Conservation (phyloP, 208 protist species). For the Phytomonas sp. region DNA sequence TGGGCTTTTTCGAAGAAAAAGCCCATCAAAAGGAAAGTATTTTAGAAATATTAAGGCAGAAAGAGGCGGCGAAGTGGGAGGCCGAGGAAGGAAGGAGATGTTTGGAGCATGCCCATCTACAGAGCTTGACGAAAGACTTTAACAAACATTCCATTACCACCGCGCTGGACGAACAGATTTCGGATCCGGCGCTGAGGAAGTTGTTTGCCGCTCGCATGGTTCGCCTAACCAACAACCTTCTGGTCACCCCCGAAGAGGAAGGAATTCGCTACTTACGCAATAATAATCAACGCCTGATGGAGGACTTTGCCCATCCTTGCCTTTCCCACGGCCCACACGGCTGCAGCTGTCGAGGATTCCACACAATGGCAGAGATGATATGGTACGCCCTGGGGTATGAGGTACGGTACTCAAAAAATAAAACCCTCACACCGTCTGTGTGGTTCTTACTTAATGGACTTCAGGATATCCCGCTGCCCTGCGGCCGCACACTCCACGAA, state of each 20-base stretch:
- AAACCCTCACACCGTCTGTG: conserved; percentile 16
- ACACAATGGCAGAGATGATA: conserved; percentile 31
- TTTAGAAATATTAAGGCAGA: conserved; percentile 16
- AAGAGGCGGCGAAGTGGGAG: conserved; percentile 29
- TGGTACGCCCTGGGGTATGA: conserved; percentile 64
- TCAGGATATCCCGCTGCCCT: conserved; percentile 36
- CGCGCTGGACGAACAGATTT: conserved; percentile 19
- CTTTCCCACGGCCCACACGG: conserved; percentile 6
- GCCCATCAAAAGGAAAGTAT: conserved; percentile 17
- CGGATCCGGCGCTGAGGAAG: conserved; percentile 13
- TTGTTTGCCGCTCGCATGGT: conserved; percentile 18
- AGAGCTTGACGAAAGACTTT: conserved; percentile 4
- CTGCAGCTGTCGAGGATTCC: neutral
- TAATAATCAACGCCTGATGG: conserved; percentile 59
- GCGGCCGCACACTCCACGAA: conserved; percentile 26
- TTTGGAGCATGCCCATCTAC: conserved; percentile 20
- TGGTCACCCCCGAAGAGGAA: conserved; percentile 58
- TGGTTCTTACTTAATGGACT: conserved; percentile 14
- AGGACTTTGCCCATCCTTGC: conserved; percentile 61
- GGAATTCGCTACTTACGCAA: conserved; percentile 68
- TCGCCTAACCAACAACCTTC: conserved; percentile 39
- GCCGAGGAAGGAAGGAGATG: conserved; percentile 30
- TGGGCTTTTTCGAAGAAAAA: conserved; percentile 13
- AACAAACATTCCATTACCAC: neutral
- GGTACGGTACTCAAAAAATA: conserved; percentile 46